Percentiles rank a stretch among this genome's conserved stretches.
Evolutionary conservation across 306 rosid species (phyloP).

Genomic region (Pterocarpus macrocarpus): DNA sequence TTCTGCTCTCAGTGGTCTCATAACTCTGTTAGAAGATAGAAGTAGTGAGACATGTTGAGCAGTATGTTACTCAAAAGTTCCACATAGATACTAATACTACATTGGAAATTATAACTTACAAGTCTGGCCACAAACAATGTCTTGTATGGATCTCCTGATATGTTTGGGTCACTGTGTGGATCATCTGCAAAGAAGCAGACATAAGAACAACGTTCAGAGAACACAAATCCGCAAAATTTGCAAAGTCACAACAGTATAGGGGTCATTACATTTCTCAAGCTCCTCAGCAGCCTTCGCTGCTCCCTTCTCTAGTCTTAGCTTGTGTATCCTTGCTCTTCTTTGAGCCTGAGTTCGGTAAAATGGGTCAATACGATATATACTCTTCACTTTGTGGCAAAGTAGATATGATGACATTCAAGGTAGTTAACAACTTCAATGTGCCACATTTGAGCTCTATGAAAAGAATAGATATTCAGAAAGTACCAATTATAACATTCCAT

Average conservation of each 20-base stretch:
- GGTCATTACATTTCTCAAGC: slow-evolving; percentile 82
- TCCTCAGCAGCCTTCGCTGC: slow-evolving; percentile 93
- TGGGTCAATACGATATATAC: slow-evolving; percentile 13
- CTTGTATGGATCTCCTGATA: slow-evolving; percentile 98
- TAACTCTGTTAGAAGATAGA: slow-evolving; percentile 76
- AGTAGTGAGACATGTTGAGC: slow-evolving; percentile 33
- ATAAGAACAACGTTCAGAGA: slow-evolving; percentile 38
- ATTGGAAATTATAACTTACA: slow-evolving; percentile 61
- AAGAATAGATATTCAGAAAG: slow-evolving; percentile 8
- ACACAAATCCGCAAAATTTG: slow-evolving; percentile 14
- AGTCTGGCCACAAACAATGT: slow-evolving; percentile 93
- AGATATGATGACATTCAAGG: not conserved
- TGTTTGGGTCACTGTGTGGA: slow-evolving; percentile 75
- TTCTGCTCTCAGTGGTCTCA: slow-evolving; percentile 95
- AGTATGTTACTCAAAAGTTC: slow-evolving; percentile 19
- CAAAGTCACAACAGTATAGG: not conserved
- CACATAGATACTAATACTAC: not conserved
- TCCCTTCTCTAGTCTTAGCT: slow-evolving; percentile 86
- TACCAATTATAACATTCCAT: slow-evolving; percentile 6
- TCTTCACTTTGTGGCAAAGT: not conserved
- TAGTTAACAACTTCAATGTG: not conserved
- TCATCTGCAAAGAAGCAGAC: slow-evolving; percentile 69
- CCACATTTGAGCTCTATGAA: slow-evolving; percentile 4
- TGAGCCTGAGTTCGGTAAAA: slow-evolving; percentile 61
- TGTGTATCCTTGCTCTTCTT: slow-evolving; percentile 89